phyloP scores from a whole-genome alignment of 306 rosid species.

The Fagus sylvatica region DNA sequence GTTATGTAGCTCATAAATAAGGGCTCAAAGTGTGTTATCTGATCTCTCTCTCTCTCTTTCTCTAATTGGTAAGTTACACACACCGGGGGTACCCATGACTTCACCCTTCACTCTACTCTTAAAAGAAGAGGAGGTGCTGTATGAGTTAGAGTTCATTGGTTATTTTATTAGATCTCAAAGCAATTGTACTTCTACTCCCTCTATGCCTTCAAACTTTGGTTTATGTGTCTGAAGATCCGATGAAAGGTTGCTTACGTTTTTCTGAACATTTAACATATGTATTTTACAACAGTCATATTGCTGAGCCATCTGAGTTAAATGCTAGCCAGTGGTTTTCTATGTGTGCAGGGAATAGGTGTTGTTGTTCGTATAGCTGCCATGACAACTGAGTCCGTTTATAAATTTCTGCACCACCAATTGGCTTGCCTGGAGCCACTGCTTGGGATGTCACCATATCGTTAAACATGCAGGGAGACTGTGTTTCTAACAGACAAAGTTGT shows the following conservation, averaged over 20 bases:
- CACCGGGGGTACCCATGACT: not conserved
- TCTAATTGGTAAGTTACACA: not conserved
- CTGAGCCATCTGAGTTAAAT: constrained; percentile 16
- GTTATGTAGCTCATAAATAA: not conserved
- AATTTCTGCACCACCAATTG: constrained; percentile 68
- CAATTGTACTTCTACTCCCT: not conserved
- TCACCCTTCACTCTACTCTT: not conserved
- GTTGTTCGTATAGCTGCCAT: constrained; percentile 80
- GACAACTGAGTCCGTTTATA: constrained; percentile 81
- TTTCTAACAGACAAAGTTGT: not conserved
- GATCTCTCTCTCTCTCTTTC: not conserved
- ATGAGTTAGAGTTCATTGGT: not conserved
- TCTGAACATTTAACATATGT: not conserved
- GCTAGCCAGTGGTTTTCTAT: not conserved
- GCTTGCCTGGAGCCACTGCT: constrained; percentile 73
- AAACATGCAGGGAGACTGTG: constrained; percentile 13
- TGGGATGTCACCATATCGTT: constrained; percentile 74
- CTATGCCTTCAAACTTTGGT: not conserved
- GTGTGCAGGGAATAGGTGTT: constrained; percentile 64
- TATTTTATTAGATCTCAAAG: not conserved
- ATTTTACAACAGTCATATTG: constrained; percentile 1
- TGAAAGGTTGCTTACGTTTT: constrained; percentile 8
- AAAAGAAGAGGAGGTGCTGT: not conserved
- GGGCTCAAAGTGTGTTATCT: not conserved
- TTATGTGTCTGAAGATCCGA: not conserved